Base-by-base conservation (phyloP, 805 yeast genomes). In the Metschnikowia amazonensis region DNA sequence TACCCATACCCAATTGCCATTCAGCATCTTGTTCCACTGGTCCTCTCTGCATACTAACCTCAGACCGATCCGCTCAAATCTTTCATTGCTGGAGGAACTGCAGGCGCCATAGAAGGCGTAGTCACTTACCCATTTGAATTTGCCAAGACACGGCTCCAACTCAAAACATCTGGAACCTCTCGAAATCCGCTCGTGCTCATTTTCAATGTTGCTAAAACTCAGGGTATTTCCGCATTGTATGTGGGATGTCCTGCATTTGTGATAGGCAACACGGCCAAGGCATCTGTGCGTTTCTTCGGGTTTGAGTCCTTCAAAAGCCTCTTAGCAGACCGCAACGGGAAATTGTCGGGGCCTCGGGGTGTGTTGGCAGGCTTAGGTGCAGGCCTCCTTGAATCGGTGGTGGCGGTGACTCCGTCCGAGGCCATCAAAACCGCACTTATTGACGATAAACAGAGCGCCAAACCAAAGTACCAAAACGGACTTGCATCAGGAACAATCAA, bases 291-390 rank as follows among this genome's bases (percentile, higher is more conserved):
- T 52, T 92, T 92, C 65, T 72, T 92, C 13, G 98, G 97, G 2
- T 92, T 88, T 59, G 99, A 94, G 63, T 75, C 85, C 14, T 86
- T 94, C 64, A 90, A 89, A 63, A 75, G 80, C 43, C 55, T 85
- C 27, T 71, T 92, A 46, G 80, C 83, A 24, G 98, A 94, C 64
- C 81, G 81, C 55, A 78, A 86, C 51, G 98, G 98, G 5, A 86
- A 88, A 64, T 69, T 94, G 40, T 81, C 94, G 29, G 96, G 96
- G 3, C 83, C 94, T 6, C 68, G 96, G 59, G 98, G 98, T 54
- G 95, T 90, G 5, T 48, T 92, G 27, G 99, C 99, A 1, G 99
- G 99, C n/a, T 72, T 94, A 36, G 97, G 98, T 39, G 99, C 99
- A 2, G 99, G 99, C 30, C 77, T 90, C 36, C 66, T 92, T 49